Base-by-base conservation (phyloP, 495 filamentous ascomycete genomes). In the Hypoxylon fuscum region DNA sequence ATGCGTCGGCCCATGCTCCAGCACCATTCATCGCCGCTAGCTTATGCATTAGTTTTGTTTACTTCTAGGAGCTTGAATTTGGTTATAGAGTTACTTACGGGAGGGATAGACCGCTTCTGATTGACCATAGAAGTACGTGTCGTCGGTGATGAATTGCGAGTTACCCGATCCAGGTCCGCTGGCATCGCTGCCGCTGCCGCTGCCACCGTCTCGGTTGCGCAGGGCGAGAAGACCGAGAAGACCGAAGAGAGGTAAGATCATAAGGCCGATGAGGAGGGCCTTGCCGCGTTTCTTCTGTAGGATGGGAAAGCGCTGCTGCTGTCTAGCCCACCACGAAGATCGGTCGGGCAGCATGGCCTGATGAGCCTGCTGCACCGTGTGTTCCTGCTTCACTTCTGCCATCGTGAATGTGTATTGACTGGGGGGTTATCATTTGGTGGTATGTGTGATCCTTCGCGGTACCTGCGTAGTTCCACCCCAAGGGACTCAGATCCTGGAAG, bases 101-200 rank as follows among this genome's bases (percentile, higher is more conserved):
- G 90, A 78, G 1, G 93, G 93, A 71, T 96, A 97, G 81, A 90
- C 95, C 1, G 92, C 88, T 14, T 89, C 87, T 5, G 88, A 86
- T 59, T 80, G 75, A 18, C 75, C 85, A 60, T 84, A 79, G 8
- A 87, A 88, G 22, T 72, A 72, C 2, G 60, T 59, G 54, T 85
- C 82, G 31, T 71, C 64, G 2, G 62, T 74, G 38, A 84, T 77
- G 14, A 67, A 50, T 37, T 21, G 64, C 66, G n/a, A 59, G 37
- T 21, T 46, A 57, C 31, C 68, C 56, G 35, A 55, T 55, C 25
- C 62, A n/a, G n/a, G n/a, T 61, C 31, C 31, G 18, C 11, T 25
- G 35, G 20, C 37, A 0, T 12, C 47, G 27, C 15, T 42, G 15
- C 31, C 21, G 20, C 23, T 40, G 11, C 29, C 21, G 17, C 25